Evolutionary conservation across 2,329 filamentous ascomycete genomes (phyloP).

Genomic region (Endocalyx cinctus): DNA sequence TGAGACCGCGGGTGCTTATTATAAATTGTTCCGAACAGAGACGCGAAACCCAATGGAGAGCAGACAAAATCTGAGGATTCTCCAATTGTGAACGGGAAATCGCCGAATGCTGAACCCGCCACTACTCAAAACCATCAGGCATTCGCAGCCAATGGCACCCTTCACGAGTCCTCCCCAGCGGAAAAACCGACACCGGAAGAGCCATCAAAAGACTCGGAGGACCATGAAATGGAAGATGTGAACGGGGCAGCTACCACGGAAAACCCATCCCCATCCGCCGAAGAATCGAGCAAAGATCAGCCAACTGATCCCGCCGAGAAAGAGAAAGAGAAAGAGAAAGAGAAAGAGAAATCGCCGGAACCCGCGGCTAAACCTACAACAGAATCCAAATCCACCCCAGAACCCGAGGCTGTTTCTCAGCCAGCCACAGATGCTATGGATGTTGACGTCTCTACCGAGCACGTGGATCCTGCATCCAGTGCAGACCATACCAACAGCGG

Average conservation of each 20-base stretch:
- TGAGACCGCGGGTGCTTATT: no score
- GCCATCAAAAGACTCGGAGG: no score
- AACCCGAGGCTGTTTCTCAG: no score
- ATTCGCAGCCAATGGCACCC: conserved; percentile 15
- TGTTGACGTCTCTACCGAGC: conserved; percentile 20
- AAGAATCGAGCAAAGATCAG: background rate
- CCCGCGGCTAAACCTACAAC: conserved; percentile 8
- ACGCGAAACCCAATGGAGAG: conserved; percentile 13
- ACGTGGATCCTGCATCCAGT: conserved; percentile 13
- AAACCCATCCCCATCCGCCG: background rate
- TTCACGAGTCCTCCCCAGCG: no score
- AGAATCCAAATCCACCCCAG: conserved; percentile 4
- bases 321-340: conserved; percentile 2
- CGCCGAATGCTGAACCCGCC: conserved; percentile 8
- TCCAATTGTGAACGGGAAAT: conserved; percentile 19
- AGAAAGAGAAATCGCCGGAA: conserved; percentile 2
- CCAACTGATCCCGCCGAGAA: background rate
- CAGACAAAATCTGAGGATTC: conserved; percentile 11
- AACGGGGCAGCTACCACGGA: conserved; percentile 6
- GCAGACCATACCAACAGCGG: conserved; percentile 16
- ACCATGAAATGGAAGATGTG: conserved; percentile 14
- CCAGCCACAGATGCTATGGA: conserved; percentile 30
- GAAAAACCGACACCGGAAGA: no score
- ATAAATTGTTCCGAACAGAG: conserved; percentile 13
- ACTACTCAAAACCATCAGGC: conserved; percentile 17